Base-by-base conservation (phyloP, 2,329 filamentous ascomycete genomes). In the Talaromyces amestolkiae region DNA sequence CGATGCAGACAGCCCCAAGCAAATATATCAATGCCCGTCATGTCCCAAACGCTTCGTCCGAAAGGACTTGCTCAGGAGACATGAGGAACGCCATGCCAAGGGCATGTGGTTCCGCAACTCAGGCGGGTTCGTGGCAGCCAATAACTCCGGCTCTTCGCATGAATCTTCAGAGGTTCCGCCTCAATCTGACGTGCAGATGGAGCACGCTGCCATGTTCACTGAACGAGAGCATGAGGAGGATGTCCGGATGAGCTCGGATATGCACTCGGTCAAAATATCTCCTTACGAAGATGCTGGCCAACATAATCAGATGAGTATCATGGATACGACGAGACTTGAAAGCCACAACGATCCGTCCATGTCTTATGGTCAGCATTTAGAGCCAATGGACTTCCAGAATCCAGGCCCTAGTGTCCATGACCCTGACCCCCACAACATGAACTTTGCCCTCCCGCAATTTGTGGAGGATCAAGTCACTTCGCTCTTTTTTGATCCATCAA, bases 91-190 rank as follows among this genome's bases (percentile, higher is more conserved):
- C 41, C 72, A 74, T 68, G 71, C 71, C 39, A 68, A 67, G 54
- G 72, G 72, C 24, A 73, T 73, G 72, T 71, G 66, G 64, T 71
- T 68, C 65, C 69, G 71, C 37, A 73, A 72, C 27, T 71, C 68
- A 24, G 71, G 71, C 15, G 71, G 71, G 19, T 62, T 65, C 31
- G 51, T 65, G 41, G 33, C 64, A 24, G 49, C 31, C 31, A 51
- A 39, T n/a, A 64, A 27, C 15, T 45, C 58, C 13, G 54, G 58
- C 22, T 35, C 49, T 10, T 17, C 49, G 19, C 49, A 61, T 37
- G 63, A 65, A 7, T 56, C 58, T 22, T 39, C 33, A 9, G 43
- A 54, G 33, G n/a, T 33, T n/a, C 58, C 27, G 1, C 13, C 58
- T 43, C 58, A 39, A 27, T 35, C 56, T 19, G 17, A 27, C 15